Percentiles rank a stretch among this genome's conserved stretches.
phyloP scores from a whole-genome alignment of 441 rosid species.

The Adansonia grandidieri region DNA sequence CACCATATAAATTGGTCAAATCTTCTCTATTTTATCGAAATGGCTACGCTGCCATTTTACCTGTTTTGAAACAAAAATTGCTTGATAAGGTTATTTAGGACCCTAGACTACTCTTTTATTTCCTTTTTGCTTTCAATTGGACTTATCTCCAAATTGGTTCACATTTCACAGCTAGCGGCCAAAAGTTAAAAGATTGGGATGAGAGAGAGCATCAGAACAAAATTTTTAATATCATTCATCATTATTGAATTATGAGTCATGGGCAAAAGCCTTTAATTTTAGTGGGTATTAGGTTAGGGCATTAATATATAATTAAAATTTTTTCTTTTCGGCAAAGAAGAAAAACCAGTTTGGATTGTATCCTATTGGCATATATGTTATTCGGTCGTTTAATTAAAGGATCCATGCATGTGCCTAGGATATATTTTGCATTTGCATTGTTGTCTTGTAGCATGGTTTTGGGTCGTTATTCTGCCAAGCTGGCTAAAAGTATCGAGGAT shows the following conservation, averaged over 20 bases:
- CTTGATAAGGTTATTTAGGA: neutral
- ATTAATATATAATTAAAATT: neutral
- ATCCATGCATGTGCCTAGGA: conserved; percentile 2
- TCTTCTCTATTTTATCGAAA: neutral
- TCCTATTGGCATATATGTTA: conserved; percentile 1
- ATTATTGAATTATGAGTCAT: neutral
- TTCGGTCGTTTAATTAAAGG: neutral
- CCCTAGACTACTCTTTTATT: neutral
- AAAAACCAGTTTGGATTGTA: conserved; percentile 9
- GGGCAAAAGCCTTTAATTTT: neutral
- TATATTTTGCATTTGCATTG: neutral
- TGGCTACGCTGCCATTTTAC: neutral
- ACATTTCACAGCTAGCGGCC: neutral
- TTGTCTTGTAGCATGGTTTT: conserved; percentile 17
- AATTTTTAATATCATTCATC: neutral
- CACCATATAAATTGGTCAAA: neutral
- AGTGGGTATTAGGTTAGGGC: conserved; percentile 1
- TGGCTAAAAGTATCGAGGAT: neutral
- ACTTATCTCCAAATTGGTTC: neutral
- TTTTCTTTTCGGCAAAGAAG: neutral
- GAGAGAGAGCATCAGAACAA: neutral
- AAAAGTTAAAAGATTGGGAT: neutral
- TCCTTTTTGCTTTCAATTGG: conserved; percentile 7
- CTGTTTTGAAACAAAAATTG: neutral
- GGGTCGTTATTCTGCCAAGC: neutral